These are phyloP conservation scores for Exophiala xenobiotica DNA, from an alignment of 2,329 filamentous ascomycete species.

Conservation along the genomic window DNA sequence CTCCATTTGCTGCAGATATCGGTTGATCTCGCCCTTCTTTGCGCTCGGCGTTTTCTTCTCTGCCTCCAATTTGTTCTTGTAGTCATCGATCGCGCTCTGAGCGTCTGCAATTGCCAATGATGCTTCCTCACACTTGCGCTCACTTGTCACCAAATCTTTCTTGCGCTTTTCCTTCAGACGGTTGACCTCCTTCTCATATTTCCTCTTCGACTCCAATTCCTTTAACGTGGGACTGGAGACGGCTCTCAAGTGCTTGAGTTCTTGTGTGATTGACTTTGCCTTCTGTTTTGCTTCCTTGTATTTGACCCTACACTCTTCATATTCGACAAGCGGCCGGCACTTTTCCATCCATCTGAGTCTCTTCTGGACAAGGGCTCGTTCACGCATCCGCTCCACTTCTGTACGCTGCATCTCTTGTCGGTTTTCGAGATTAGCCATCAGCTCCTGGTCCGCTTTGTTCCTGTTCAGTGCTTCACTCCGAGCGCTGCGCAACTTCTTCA, in stretches of 20 bases:
- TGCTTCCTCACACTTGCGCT: conserved; percentile 28
- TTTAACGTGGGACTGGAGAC: conserved; percentile 66
- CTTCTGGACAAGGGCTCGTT: conserved; percentile 68
- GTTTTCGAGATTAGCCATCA: conserved; percentile 65
- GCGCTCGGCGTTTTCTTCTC: conserved; percentile 52
- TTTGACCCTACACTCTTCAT: conserved; percentile 54
- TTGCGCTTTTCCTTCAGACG: conserved; percentile 50
- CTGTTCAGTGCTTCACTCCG: conserved; percentile 65
- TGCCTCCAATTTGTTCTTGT: conserved; percentile 46
- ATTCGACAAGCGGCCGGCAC: conserved; percentile 65
- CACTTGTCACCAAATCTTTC: conserved; percentile 50
- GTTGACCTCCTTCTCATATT: conserved; percentile 54
- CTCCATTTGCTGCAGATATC: conserved; percentile 59
- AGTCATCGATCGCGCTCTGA: conserved; percentile 38
- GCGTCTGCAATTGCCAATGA: conserved; percentile 44
- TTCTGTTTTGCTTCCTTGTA: conserved; percentile 55
- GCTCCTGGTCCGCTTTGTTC: conserved; percentile 60
- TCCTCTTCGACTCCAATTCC: conserved; percentile 67
- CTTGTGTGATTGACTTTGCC: conserved; percentile 55
- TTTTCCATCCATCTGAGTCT: conserved; percentile 65
- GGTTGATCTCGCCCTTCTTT: conserved; percentile 54
- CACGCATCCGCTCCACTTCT: conserved; percentile 78
- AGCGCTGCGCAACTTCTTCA: conserved; percentile 68
- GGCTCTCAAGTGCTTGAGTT: conserved; percentile 60
- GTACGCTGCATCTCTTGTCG: conserved; percentile 73